A percentile compares a stretch with the other conserved stretches of the same genome.
phyloP scores from a whole-genome alignment of 2,329 filamentous ascomycete genomes.

The Verticillium dahliae region DNA sequence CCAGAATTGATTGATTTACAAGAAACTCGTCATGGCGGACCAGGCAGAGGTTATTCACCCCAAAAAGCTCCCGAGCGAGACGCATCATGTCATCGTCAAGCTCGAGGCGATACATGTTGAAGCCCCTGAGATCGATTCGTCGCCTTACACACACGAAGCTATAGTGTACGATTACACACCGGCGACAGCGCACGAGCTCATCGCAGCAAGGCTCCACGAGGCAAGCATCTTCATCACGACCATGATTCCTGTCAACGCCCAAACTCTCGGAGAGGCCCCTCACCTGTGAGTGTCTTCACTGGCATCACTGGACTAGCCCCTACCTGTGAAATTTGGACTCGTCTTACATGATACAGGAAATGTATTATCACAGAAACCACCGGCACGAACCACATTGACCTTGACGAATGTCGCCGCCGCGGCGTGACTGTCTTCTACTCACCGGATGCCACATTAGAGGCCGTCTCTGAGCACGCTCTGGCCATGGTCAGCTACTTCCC shows the following conservation, averaged over 20 bases:
- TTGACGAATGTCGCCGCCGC: conserved; percentile 12
- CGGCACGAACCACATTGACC: conserved; percentile 16
- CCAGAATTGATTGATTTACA: background rate
- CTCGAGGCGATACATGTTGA: conserved; percentile 11
- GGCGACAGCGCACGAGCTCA: conserved; percentile 2
- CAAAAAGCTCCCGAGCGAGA: conserved; percentile 4
- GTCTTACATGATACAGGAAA: conserved; percentile 7
- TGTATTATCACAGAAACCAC: conserved; percentile 16
- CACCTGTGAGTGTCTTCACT: conserved; percentile 10
- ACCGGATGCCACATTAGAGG: conserved; percentile 12
- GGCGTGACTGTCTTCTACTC: conserved; percentile 15
- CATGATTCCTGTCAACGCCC: conserved; percentile 12
- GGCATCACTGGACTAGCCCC: too few relatives aligned
- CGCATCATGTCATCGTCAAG: conserved; percentile 14
- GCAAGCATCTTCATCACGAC: conserved; percentile 19
- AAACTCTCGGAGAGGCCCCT: conserved; percentile 12
- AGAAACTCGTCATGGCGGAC: background rate
- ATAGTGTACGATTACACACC: conserved; percentile 11
- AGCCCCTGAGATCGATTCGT: conserved; percentile 6
- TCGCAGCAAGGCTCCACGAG: conserved; percentile 12
- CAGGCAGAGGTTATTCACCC: conserved; percentile 5
- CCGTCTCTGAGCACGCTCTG: conserved; percentile 16
- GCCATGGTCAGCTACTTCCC: conserved; percentile 7
- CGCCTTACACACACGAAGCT: conserved; percentile 8
- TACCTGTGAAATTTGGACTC: background rate